Evolutionary conservation across 176 grass and related monocot species (phyloP).

Genomic region (Aegilops longissima): DNA sequence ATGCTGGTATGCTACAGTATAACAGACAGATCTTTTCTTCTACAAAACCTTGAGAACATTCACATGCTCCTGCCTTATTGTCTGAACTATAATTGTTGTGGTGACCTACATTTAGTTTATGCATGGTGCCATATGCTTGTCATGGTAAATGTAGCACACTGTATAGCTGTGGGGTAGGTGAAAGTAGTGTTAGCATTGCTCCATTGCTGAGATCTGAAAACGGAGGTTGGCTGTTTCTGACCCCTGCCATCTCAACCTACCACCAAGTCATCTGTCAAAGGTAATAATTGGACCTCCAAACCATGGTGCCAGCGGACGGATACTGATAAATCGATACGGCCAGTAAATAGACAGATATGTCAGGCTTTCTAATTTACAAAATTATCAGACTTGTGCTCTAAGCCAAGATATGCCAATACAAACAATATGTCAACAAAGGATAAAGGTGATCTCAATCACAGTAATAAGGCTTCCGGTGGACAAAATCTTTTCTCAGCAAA

Average conservation of each 20-base stretch:
- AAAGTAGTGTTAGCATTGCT: slow-evolving; percentile 4
- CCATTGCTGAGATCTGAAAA: slow-evolving; percentile 12
- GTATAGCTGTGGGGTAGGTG: slow-evolving; percentile 20
- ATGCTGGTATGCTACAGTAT: neutral
- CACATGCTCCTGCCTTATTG: neutral
- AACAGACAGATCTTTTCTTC: neutral
- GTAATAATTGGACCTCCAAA: slow-evolving; percentile 26
- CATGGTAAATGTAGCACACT: slow-evolving; percentile 13
- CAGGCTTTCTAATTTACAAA: slow-evolving; percentile 13
- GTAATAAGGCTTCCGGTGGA: neutral
- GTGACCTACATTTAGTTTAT: slow-evolving; percentile 6
- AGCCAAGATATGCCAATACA: slow-evolving; percentile 22
- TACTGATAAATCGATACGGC: neutral
- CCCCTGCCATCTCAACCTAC: slow-evolving; percentile 8
- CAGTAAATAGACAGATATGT: neutral
- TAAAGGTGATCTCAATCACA: slow-evolving; percentile 23
- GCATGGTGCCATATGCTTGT: slow-evolving; percentile 2
- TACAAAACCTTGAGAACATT: neutral
- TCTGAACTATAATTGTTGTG: neutral
- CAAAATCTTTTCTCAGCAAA: slow-evolving; percentile 2
- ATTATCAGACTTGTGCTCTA: slow-evolving; percentile 34
- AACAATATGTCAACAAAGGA: slow-evolving; percentile 7
- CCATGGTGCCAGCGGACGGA: neutral
- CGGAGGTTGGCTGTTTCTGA: slow-evolving; percentile 19
- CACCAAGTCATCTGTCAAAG: slow-evolving; percentile 6